phyloP scores from a whole-genome alignment of 2,329 filamentous ascomycete species.

The Beauveria rudraprayagi region DNA sequence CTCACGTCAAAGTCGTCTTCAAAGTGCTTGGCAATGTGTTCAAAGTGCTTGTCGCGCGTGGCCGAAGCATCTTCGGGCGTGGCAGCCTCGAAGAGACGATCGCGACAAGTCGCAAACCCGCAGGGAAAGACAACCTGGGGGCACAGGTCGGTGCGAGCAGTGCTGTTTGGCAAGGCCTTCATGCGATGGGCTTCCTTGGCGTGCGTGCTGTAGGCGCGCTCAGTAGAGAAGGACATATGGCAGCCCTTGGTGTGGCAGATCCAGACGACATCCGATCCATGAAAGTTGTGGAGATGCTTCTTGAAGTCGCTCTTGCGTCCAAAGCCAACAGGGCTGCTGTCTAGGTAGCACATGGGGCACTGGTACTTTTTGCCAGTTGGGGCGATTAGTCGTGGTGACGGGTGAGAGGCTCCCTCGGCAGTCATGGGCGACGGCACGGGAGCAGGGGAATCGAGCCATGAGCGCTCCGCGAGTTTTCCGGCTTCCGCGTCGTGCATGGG shows the following conservation, averaged over 20 bases:
- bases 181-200: constrained; percentile 35
- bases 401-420: constrained; percentile 23
- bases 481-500: constrained; percentile 28
- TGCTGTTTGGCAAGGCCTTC: constrained; percentile 32
- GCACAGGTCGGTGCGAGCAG: constrained; percentile 33
- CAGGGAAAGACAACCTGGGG: constrained; percentile 37
- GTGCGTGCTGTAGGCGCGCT: constrained; percentile 36
- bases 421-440: constrained; percentile 28
- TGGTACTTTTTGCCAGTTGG: constrained; percentile 35
- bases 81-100: constrained; percentile 34
- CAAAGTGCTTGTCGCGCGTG: constrained; percentile 36
- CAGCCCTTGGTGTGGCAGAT: constrained; percentile 34
- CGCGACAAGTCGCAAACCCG: constrained; percentile 34
- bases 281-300: constrained; percentile 41
- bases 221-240: constrained; percentile 35
- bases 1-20: constrained; percentile 34
- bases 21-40: constrained; percentile 39
- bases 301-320: constrained; percentile 41
- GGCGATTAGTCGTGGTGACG: constrained; percentile 28
- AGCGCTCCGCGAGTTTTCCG: constrained; percentile 26
- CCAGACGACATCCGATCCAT: constrained; percentile 35
- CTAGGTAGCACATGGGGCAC: constrained; percentile 38
- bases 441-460: constrained; percentile 33
- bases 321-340: constrained; percentile 37
- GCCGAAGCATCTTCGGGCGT: constrained; percentile 27